phyloP scores from a whole-genome alignment of 2,329 filamentous ascomycete species.

The Aureobasidium pullulans region DNA sequence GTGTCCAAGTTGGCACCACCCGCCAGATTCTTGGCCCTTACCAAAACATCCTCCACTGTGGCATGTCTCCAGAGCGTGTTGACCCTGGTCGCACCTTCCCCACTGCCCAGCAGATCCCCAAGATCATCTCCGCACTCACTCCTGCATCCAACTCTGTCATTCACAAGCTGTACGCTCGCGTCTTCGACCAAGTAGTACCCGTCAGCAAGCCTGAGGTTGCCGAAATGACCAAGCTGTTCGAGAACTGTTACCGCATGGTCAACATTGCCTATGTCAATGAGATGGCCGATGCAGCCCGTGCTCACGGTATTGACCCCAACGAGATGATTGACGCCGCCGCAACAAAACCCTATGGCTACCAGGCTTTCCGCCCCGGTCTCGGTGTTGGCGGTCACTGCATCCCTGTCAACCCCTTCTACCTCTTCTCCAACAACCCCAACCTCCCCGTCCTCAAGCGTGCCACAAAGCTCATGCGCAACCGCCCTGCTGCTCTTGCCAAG shows the following conservation, averaged over 20 bases:
- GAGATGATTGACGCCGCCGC: constrained; percentile 17
- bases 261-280: constrained; percentile 20
- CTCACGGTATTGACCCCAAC: constrained; percentile 17
- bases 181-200: constrained; percentile 42
- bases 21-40: constrained; percentile 40
- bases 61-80: constrained; percentile 30
- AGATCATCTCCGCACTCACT: constrained; percentile 46
- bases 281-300: constrained; percentile 17
- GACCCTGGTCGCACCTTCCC: constrained; percentile 19
- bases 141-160: constrained; percentile 42
- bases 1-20: constrained; percentile 50
- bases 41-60: constrained; percentile 32
- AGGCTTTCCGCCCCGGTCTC: constrained; percentile 40
- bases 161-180: constrained; percentile 37
- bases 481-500: constrained; percentile 28
- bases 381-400: constrained; percentile 53
- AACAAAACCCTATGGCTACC: constrained; percentile 41
- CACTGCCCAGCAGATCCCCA: constrained; percentile 38
- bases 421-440: constrained; percentile 38
- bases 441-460: constrained; percentile 43
- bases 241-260: constrained; percentile 44
- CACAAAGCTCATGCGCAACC: constrained; percentile 37
- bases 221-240: constrained; percentile 53
- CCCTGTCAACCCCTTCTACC: constrained; percentile 49
- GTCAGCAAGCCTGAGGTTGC: constrained; percentile 49